Base-by-base conservation (phyloP, 1,284 basidiomycete genomes). In the Cryptococcus sp. region DNA sequence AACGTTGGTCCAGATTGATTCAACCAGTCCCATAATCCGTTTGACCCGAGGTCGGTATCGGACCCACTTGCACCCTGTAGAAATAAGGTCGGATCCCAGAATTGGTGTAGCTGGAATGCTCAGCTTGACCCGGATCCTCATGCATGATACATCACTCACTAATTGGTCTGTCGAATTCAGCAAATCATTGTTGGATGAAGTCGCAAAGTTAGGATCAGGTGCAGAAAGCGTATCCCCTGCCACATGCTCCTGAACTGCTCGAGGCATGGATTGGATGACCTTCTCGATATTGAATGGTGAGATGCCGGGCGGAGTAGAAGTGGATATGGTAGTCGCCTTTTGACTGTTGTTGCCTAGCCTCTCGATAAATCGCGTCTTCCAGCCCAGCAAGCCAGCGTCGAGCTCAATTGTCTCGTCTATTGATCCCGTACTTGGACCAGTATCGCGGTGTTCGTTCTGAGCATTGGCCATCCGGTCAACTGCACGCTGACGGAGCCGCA, bases 361-460 rank as follows among this genome's bases (percentile, higher is more conserved):
- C 41, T 64, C 59, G 31, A 67, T 61, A 11, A 67, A 54, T 11
- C 63, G 40, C 3, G 65, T 67, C 4, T 55, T 54, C 59, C 62
- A 63, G 7, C 65, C 63, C 7, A 67, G 53, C 10, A 67, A 49
- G 43, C 60, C 60, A 7, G 48, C 31, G 46, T 62, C 59, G 18
- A 62, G 62, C 31, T 52, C 53, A 49, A 46, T 24, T 36, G 28
- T 18, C 41, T 47, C 34, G 40, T 34, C 21, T 21, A n/a, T 23
- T 19, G 14, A 37, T n/a, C 21, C 19, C 18, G 34, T 34, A 34
- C 31, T 42, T 44, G 42, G 32, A 23, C 43, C 21, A 24, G 46
- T 34, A 40, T 39, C 18, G 7, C 36, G 36, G 5, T 19, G 16
- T 16, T 43, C 41, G 4, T 21, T 18, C 1, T 32, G 32, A 13